Conservation (phyloP, 2,329 filamentous ascomycete species). For the Aureobasidium melanogenum region DNA sequence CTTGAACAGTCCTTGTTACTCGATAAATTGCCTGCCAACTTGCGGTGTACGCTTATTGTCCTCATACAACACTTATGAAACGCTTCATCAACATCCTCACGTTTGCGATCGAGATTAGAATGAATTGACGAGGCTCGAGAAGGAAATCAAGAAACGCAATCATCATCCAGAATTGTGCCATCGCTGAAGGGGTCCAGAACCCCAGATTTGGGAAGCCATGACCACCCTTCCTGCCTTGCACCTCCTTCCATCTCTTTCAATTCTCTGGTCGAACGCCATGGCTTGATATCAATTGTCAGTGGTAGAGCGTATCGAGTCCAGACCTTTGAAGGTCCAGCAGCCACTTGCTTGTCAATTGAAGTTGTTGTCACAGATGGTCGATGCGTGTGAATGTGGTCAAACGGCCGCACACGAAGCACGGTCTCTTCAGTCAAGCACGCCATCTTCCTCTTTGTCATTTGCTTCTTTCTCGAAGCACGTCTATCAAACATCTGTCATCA, state of each 20-base stretch:
- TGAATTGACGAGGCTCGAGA: not conserved
- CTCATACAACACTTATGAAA: not conserved
- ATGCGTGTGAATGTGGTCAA: not conserved
- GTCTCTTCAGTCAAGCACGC: not conserved
- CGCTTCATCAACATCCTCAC: not conserved
- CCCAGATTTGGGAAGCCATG: not conserved
- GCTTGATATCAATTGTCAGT: not conserved
- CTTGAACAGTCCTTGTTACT: not conserved
- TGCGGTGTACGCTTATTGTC: not conserved
- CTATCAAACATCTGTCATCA: not conserved
- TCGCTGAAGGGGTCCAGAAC: not conserved
- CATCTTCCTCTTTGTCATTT: not conserved
- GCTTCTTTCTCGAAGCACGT: not conserved
- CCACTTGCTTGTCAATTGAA: not conserved
- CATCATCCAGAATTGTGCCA: not conserved
- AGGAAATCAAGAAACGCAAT: not conserved
- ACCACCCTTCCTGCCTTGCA: not conserved
- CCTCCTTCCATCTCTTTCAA: not conserved
- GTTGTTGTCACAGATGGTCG: not conserved
- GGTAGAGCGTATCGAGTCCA: not conserved
- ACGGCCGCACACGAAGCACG: not conserved
- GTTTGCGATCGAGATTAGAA: not conserved
- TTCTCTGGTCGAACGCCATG: not conserved
- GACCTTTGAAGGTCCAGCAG: not conserved
- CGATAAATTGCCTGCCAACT: not conserved